These are phyloP conservation scores for Claviceps africana DNA, from an alignment of 2,329 filamentous ascomycete genomes.

Conservation along the genomic window DNA sequence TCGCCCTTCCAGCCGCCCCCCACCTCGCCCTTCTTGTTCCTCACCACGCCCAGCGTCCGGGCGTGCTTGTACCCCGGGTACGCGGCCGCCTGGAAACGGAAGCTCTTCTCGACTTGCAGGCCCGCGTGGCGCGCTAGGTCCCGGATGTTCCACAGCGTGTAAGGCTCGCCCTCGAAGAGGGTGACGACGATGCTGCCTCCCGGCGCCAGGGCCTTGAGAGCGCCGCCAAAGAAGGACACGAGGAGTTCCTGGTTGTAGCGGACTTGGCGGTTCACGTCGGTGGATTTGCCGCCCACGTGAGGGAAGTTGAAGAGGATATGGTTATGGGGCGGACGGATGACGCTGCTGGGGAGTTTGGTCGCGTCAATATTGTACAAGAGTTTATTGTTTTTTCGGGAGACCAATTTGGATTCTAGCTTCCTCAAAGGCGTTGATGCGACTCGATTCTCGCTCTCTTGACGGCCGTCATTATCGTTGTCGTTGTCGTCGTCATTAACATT, in stretches of 20 bases:
- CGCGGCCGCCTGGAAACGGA: conserved; percentile 48
- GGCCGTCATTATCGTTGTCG: neutral
- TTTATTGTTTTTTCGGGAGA: conserved; percentile 13
- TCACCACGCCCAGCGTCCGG: conserved; percentile 54
- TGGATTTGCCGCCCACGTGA: conserved; percentile 82
- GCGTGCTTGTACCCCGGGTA: conserved; percentile 67
- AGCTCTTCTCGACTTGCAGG: conserved; percentile 55
- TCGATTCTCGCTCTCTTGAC: neutral
- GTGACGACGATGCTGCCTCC: conserved; percentile 62
- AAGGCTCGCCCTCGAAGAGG: conserved; percentile 85
- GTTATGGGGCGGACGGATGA: conserved; percentile 46
- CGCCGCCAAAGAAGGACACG: conserved; percentile 50
- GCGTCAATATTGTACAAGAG: conserved; percentile 6
- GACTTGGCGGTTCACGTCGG: conserved; percentile 88
- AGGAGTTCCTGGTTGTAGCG: conserved; percentile 76
- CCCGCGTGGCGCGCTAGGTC: conserved; percentile 72
- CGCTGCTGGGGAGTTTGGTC: conserved; percentile 35
- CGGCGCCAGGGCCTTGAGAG: conserved; percentile 24
- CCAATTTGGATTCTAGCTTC: neutral
- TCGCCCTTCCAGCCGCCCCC: conserved; percentile 29
- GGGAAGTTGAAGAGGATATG: conserved; percentile 92
- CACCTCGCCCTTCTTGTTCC: conserved; percentile 29
- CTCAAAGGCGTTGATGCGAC: neutral
- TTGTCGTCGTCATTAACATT: neutral
- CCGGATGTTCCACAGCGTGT: conserved; percentile 87